Evolutionary conservation across 2,329 filamentous ascomycete genomes (phyloP), one percentile per base, ranked within the genome.

Genomic region (Colletotrichum salicis): DNA sequence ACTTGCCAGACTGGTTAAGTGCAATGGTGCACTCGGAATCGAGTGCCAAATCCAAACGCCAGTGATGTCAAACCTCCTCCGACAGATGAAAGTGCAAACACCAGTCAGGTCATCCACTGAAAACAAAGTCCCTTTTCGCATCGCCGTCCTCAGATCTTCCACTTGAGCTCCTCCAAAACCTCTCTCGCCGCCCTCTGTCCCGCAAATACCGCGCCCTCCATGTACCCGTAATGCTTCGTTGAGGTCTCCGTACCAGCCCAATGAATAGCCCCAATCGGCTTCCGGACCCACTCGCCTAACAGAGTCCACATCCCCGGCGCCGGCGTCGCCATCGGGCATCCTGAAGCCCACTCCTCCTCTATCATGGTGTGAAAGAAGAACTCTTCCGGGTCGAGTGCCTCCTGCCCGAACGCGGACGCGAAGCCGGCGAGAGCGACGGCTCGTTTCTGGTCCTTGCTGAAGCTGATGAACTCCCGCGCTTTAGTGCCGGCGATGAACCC

Each of bases 311-410:
- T 63, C 19, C 72, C 72, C 8, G 73, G 66, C 22, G 60, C 27
- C 2, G 67, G 73, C 4, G 67, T 72, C 19, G 73, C 67, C 65
- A 70, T 56, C 2, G 70, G 74, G 27, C 71, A 68, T 3, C 67
- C 70, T 22, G 27, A 29, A 5, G 67, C 52, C 71, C 73, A 73
- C 12, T 74, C 67, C 22, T 74, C 73, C 24, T 71, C 72, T 55
- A 70, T 59, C 71, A 69, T 74, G 1, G 59, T 67, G 45, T 75
- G 71, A 31, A 70, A 67, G 35, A 72, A 71, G 64, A 73, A 69
- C 2, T 64, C 62, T 35, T 73, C 68, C 13, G 74, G 60, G 35
- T 74, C 52, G 2, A 67, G 61, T n/a, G 75, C 72, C 61, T 75
- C 75, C 24, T 37, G 64, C 3, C 69, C 68, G 13, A 76, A 73